phyloP scores from a whole-genome alignment of 148 eudicot species.

The Camellia sinensis region DNA sequence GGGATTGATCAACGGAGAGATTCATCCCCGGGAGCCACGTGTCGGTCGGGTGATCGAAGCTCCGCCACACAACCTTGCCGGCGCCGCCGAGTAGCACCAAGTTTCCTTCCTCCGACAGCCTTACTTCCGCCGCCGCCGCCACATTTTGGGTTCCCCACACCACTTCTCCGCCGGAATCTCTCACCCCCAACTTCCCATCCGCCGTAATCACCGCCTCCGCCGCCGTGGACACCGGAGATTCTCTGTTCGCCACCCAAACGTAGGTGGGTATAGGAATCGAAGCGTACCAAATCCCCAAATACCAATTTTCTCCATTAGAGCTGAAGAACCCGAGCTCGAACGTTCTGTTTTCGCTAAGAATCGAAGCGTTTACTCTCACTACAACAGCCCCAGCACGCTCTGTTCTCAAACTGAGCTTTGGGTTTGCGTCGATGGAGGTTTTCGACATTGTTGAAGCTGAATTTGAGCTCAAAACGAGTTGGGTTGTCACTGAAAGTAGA shows the following conservation, averaged over 20 bases:
- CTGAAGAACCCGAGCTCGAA: constrained; percentile 60
- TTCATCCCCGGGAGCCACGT: constrained; percentile 91
- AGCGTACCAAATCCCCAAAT: constrained; percentile 66
- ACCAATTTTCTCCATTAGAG: constrained; percentile 37
- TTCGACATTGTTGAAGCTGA: constrained; percentile 3
- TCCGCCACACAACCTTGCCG: constrained; percentile 55
- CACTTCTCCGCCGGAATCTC: constrained; percentile 19
- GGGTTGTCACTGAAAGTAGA: neutral
- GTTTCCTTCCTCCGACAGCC: constrained; percentile 54
- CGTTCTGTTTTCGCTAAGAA: constrained; percentile 43
- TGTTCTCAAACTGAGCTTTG: neutral
- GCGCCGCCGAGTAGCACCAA: constrained; percentile 28
- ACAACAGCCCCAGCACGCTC: constrained; percentile 6
- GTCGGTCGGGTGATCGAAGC: constrained; percentile 72
- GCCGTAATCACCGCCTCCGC: constrained; percentile 29
- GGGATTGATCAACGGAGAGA: constrained; percentile 26
- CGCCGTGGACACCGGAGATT: constrained; percentile 32
- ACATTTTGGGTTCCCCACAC: constrained; percentile 45
- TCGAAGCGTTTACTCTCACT: constrained; percentile 33
- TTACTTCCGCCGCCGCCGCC: constrained; percentile 13
- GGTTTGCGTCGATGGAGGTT: neutral
- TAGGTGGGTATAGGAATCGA: constrained; percentile 55
- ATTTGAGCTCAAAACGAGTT: neutral
- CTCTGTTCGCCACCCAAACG: constrained; percentile 80
- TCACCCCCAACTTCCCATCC: constrained; percentile 37